These are phyloP conservation scores for Pichia thaimueangensis DNA, from an alignment of 805 yeast genomes.

Conservation along the genomic window DNA sequence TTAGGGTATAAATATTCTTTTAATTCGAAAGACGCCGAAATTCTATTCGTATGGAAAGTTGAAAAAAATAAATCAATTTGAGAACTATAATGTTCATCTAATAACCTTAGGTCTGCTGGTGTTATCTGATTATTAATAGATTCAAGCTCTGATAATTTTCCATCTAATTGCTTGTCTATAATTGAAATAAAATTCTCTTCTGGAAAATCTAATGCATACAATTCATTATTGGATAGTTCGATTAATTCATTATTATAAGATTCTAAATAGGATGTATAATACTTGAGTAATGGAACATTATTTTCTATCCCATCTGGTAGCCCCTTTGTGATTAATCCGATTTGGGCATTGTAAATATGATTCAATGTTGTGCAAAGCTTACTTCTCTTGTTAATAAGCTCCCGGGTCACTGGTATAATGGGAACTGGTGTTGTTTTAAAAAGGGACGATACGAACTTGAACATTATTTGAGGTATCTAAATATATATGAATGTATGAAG, in stretches of 20 bases:
- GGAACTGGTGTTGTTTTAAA: constrained; percentile 7
- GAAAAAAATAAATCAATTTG: constrained; percentile 20
- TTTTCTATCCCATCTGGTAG: not conserved
- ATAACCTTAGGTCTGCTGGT: constrained; percentile 15
- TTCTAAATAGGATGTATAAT: constrained; percentile 7
- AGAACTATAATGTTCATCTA: constrained; percentile 17
- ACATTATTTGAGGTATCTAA: too few species aligned
- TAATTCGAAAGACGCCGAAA: constrained; percentile 22
- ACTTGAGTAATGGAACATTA: constrained; percentile 3
- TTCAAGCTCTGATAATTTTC: constrained; percentile 12
- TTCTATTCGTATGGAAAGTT: constrained; percentile 21
- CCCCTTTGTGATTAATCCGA: constrained; percentile 4
- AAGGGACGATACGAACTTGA: constrained; percentile 6
- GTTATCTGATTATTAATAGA: constrained; percentile 9
- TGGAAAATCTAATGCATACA: not conserved
- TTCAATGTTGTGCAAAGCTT: constrained; percentile 6
- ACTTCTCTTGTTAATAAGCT: constrained; percentile 9
- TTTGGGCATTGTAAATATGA: constrained; percentile 12
- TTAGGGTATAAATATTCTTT: constrained; percentile 19
- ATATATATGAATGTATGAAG: too few species aligned
- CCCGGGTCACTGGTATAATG: constrained; percentile 11
- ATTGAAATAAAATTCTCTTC: constrained; percentile 8
- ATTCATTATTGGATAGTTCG: not conserved
- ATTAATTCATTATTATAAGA: constrained; percentile 5
- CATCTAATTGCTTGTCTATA: constrained; percentile 9